Percentiles rank a stretch among this genome's conserved stretches.
phyloP scores from a whole-genome alignment of 208 protist genomes.

The Tritrichomonas musculus region DNA sequence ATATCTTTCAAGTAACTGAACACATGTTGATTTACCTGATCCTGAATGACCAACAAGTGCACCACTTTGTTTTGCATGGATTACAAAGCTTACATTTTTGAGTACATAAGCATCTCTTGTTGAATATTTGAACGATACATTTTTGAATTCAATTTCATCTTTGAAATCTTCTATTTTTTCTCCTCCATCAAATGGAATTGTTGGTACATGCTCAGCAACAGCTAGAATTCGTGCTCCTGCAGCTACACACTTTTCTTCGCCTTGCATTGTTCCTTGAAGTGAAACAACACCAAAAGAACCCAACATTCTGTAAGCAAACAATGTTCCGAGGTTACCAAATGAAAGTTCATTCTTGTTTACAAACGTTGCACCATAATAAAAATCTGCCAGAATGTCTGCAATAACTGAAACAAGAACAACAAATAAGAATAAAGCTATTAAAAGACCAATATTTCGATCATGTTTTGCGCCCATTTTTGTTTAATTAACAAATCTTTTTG shows the following conservation, averaged over 20 bases:
- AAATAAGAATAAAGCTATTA: too few relatives aligned
- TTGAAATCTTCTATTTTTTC: neutral
- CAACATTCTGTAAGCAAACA: neutral
- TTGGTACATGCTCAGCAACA: neutral
- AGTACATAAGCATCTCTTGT: constrained; percentile 6
- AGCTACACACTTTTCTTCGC: neutral
- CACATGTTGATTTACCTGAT: constrained; percentile 46
- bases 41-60: constrained; percentile 43
- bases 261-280: neutral
- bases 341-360: too few relatives aligned
- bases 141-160: neutral
- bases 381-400: neutral
- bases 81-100: constrained; percentile 38
- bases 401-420: too few relatives aligned
- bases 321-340: too few relatives aligned
- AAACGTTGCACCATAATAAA: neutral
- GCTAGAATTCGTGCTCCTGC: neutral
- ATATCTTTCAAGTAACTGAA: constrained; percentile 78
- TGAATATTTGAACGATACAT: constrained; percentile 27
- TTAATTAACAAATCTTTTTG: neutral
- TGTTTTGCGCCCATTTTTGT: neutral
- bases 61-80: constrained; percentile 34
- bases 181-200: neutral
- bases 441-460: too few relatives aligned
- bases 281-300: neutral